Percentiles rank a stretch among this genome's conserved stretches.
phyloP scores from a whole-genome alignment of 106 monocot species.

The Dendrobium chrysotoxum region DNA sequence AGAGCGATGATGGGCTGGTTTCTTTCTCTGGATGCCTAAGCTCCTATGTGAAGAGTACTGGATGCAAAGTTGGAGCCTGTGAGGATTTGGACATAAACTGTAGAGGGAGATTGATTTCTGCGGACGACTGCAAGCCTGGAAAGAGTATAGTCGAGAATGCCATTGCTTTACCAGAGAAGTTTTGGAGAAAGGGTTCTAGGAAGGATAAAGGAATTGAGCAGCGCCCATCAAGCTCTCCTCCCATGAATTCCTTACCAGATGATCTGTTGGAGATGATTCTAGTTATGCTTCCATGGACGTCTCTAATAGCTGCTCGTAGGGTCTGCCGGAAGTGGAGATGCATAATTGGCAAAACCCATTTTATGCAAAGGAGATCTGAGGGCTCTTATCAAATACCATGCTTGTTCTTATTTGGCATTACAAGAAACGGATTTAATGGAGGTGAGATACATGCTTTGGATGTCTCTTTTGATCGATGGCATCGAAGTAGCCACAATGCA shows the following conservation, averaged over 20 bases:
- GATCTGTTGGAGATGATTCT: slow-evolving; percentile 74
- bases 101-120: slow-evolving; percentile 14
- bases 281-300: slow-evolving; percentile 43
- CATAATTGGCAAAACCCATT: slow-evolving; percentile 44
- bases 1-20: background rate
- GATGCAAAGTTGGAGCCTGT: slow-evolving; percentile 64
- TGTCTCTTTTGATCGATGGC: slow-evolving; percentile 47
- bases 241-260: slow-evolving; percentile 41
- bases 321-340: slow-evolving; percentile 76
- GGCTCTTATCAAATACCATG: slow-evolving; percentile 31
- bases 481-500: slow-evolving; percentile 22
- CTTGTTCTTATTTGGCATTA: slow-evolving; percentile 73
- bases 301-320: slow-evolving; percentile 43
- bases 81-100: slow-evolving; percentile 39
- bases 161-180: slow-evolving; percentile 11
- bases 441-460: slow-evolving; percentile 70
- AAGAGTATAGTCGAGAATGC: slow-evolving; percentile 16
- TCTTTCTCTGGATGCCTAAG: slow-evolving; percentile 29
- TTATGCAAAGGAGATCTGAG: slow-evolving; percentile 35
- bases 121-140: slow-evolving; percentile 25
- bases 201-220: slow-evolving; percentile 28
- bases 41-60: slow-evolving; percentile 36
- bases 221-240: slow-evolving; percentile 4
- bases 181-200: slow-evolving; percentile 29
- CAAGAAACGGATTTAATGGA: slow-evolving; percentile 15